phyloP scores from a whole-genome alignment of 805 yeast genomes.

The Kluyveromyces starmeri region DNA sequence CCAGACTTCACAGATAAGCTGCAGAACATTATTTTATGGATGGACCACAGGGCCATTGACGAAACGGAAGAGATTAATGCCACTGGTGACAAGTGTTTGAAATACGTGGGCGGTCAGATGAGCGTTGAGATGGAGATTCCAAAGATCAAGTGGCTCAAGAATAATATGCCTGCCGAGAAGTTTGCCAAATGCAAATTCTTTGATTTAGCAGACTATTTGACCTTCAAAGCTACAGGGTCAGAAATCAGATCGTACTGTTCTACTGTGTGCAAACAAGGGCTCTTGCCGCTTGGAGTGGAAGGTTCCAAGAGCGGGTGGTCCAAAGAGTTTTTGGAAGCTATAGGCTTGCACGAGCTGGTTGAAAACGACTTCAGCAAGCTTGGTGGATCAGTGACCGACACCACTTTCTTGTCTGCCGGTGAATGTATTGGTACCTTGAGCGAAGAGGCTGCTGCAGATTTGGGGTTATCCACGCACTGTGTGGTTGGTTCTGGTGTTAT shows the following conservation, averaged over 20 bases:
- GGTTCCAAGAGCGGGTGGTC: conserved; percentile 87
- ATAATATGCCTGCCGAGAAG: conserved; percentile 56
- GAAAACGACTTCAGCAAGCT: conserved; percentile 67
- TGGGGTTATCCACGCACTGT: conserved; percentile 74
- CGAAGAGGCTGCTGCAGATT: conserved; percentile 59
- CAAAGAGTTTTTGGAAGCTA: conserved; percentile 53
- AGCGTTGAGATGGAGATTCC: conserved; percentile 98
- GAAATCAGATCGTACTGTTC: conserved; percentile 87
- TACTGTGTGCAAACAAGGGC: conserved; percentile 91
- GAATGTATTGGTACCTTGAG: conserved; percentile 73
- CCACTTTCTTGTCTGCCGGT: conserved; percentile 72
- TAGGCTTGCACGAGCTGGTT: conserved; percentile 69
- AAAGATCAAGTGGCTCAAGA: conserved; percentile 92
- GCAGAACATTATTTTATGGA: conserved; percentile 90
- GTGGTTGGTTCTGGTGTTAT: conserved; percentile 93
- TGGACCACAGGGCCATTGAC: conserved; percentile 90
- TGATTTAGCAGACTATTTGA: conserved; percentile 85
- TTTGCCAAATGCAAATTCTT: conserved; percentile 68
- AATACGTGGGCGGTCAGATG: conserved; percentile 96
- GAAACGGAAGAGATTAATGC: conserved; percentile 79
- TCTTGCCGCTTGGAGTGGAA: conserved; percentile 87
- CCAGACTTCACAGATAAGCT: conserved; percentile 68
- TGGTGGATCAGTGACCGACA: conserved; percentile 71
- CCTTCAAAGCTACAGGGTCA: conserved; percentile 81
- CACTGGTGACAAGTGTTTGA: conserved; percentile 67